Evolutionary conservation across 148 eudicot species (phyloP).

Genomic region (Camellia granthamiana): DNA sequence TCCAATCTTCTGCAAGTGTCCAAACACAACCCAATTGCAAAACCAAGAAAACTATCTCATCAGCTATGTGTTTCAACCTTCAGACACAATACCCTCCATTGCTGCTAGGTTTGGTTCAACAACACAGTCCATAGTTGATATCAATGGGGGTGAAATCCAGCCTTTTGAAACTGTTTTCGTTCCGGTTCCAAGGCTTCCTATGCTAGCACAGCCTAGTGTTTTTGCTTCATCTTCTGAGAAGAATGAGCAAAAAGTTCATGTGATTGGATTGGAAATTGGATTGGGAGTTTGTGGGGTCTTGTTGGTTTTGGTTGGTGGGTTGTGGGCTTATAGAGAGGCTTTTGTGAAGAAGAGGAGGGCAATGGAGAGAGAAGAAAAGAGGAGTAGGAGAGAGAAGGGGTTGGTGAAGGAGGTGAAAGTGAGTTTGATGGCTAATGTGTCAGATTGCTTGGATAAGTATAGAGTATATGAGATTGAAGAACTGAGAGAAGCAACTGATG

Average conservation of each 20-base stretch:
- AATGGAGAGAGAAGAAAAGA: constrained; percentile 19
- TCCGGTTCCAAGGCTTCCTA: constrained; percentile 61
- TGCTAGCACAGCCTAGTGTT: constrained; percentile 43
- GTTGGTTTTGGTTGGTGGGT: constrained; percentile 40
- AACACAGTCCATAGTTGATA: constrained; percentile 32
- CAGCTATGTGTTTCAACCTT: constrained; percentile 70
- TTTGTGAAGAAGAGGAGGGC: constrained; percentile 19
- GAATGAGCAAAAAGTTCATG: constrained; percentile 32
- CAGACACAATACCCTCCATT: constrained; percentile 37
- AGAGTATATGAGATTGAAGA: constrained; percentile 65
- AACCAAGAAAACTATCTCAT: constrained; percentile 43
- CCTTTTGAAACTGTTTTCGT: constrained; percentile 55
- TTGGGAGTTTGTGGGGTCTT: constrained; percentile 57
- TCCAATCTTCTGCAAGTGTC: constrained; percentile 87
- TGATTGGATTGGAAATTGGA: constrained; percentile 54
- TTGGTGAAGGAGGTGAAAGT: constrained; percentile 34
- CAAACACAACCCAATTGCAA: constrained; percentile 34
- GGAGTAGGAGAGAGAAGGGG: constrained; percentile 21
- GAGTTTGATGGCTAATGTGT: constrained; percentile 77
- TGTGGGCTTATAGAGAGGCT: constrained; percentile 39
- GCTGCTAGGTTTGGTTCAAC: constrained; percentile 49
- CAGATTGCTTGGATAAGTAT: constrained; percentile 87
- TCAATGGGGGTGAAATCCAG: constrained; percentile 40
- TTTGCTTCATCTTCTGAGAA: constrained; percentile 1
- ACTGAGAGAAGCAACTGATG: constrained; percentile 62